Evolutionary conservation across 345 rosid genomes (phyloP).

Genomic region (Eutrema heterophyllum): DNA sequence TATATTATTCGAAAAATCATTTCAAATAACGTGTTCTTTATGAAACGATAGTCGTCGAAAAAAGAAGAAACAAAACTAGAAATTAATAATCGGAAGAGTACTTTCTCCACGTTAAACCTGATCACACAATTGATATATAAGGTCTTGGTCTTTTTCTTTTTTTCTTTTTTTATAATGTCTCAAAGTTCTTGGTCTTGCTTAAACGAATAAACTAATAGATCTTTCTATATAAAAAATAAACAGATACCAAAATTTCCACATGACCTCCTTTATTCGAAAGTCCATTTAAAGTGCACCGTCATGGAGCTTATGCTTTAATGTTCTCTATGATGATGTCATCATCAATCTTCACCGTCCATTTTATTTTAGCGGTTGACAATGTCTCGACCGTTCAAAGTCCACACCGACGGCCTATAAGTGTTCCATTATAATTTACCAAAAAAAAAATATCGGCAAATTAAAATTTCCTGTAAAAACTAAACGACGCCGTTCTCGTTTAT

Average conservation of each 20-base stretch:
- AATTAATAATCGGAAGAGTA: neutral
- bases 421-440: neutral
- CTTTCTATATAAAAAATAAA: neutral
- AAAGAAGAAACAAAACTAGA: neutral
- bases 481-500: neutral
- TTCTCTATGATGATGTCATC: conserved; percentile 10
- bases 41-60: neutral
- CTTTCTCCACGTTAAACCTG: neutral
- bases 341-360: conserved; percentile 15
- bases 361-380: neutral
- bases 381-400: neutral
- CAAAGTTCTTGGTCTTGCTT: conserved; percentile 12
- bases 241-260: conserved; percentile 12
- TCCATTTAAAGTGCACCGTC: conserved; percentile 11
- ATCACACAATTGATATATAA: conserved; percentile 4
- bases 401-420: conserved; percentile 22
- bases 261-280: conserved; percentile 21
- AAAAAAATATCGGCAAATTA: too few species aligned
- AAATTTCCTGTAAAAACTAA: neutral
- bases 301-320: conserved; percentile 2
- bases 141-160: neutral
- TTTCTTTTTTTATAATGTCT: neutral
- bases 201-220: conserved; percentile 3
- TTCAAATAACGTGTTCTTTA: too few species aligned
- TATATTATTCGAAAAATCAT: too few species aligned